Conservation (phyloP, 345 rosid genomes). For the Abelmoschus esculentus region DNA sequence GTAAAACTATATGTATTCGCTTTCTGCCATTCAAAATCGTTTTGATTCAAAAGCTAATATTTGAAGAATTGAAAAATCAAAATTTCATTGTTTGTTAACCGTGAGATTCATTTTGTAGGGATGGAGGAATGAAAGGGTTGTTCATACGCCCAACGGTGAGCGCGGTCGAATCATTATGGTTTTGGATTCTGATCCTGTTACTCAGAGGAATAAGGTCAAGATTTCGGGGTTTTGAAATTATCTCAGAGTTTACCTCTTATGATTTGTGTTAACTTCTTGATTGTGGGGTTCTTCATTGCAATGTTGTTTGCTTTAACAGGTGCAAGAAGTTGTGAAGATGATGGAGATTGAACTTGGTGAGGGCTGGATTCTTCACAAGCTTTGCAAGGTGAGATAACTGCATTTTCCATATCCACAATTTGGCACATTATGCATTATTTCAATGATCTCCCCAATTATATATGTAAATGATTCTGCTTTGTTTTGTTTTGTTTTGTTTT, state of each 20-base stretch:
- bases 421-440: neutral
- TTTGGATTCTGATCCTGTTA: constrained; percentile 39
- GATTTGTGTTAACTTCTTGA: neutral
- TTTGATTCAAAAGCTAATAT: neutral
- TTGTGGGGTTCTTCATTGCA: constrained; percentile 5
- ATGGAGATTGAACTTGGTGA: constrained; percentile 77
- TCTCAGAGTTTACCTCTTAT: neutral
- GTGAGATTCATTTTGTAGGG: constrained; percentile 32
- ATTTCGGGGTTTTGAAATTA: neutral
- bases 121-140: constrained; percentile 53
- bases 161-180: constrained; percentile 50
- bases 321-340: constrained; percentile 63
- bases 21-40: neutral
- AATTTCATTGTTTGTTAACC: neutral
- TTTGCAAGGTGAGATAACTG: constrained; percentile 47
- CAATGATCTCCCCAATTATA: neutral
- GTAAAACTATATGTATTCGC: constrained; percentile 17
- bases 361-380: constrained; percentile 72
- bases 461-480: neutral
- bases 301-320: constrained; percentile 29
- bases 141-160: constrained; percentile 24
- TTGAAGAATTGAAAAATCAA: neutral
- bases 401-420: neutral
- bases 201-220: constrained; percentile 62
- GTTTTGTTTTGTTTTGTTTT: neutral